Base-by-base conservation (phyloP, 2,329 filamentous ascomycete genomes). In the Tolypocladium capitatum region DNA sequence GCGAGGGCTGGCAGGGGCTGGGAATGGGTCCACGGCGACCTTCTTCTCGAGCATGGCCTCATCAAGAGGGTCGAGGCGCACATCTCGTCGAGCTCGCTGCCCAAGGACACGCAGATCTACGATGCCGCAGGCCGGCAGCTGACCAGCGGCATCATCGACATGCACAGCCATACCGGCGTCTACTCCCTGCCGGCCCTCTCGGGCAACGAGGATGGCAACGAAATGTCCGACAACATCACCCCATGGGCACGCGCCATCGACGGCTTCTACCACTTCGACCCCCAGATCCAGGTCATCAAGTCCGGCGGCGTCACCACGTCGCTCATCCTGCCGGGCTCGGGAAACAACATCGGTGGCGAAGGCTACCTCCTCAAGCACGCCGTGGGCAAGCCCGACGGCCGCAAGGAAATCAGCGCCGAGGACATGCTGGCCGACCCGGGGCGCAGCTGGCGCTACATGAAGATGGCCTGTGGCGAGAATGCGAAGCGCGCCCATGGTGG, bases 381-480 rank as follows among this genome's bases (percentile, higher is more conserved):
- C 10, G 75, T 83, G 11, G 80, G 80, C 20, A 70, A 69, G 48
- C 55, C 67, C 0, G 74, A 83, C 52, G 78, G 81, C 4, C 73
- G 81, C 21, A 65, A 71, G 16, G 81, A 85, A 60, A 73, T 81
- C 40, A 83, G 80, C 46, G 78, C 76, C 2, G 64, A 70, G 24
- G 76, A 83, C 53, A 71, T 85, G 67, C 68, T 85, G 10, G 81
- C 82, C 1, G 79, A 84, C 46, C 81, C 81, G 0, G 80, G 82
- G 38, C 69, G 71, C 21, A 76, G 68, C 50, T 83, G 80, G 76
- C 72, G 83, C 20, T 86, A 83, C 61, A 83, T 86, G 72, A 86
- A 86, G 66, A 86, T 86, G 81, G 83, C 83, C 0, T 86, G 81
- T 53, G 82, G 82, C 33, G 82, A 86, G 63, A 86, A 86, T 55